Base-by-base conservation (phyloP, 176 grass and related monocot species). In the Oryza australiensis region DNA sequence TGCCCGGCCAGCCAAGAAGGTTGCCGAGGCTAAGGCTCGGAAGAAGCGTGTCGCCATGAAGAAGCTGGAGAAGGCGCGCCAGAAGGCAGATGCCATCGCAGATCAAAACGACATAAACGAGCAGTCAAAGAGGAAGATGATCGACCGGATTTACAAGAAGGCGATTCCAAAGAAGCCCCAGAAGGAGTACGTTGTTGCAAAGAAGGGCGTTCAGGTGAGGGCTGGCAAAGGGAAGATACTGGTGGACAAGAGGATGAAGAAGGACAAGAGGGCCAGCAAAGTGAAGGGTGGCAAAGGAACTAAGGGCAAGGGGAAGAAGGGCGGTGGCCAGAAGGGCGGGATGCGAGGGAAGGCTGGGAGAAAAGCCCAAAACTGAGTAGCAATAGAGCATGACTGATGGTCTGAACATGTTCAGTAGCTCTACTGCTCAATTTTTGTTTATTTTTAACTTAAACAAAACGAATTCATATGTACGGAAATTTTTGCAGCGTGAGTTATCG, bases 121-220 rank as follows among this genome's bases (percentile, higher is more conserved):
- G 64, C 82, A 10, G 37, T 93, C 93, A 34, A 95, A 99, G 89
- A 82, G 80, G 5, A 99, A 99, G 80, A 99, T 99, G 91, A 99
- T 99, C 0, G 91, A 99, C 71, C 85, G 65, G 73, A 64, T 99
- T 55, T 99, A 95, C 89, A 91, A 73, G 80, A 99, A 95, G 89
- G 96, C 96, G 1, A 67, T 85, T 9, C 89, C 96, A 15, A 99
- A 95, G 89, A 93, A 78, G 43, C 93, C 96, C 26, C 80, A 92
- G 64, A 94, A 94, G 83, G 96, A 99, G 77, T 99, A 99, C 0
- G 96, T 99, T 12, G 96, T 95, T 26, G 96, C 93, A 1, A 99
- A 94, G 87, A 99, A 99, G 80, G 93, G 93, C 0, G 96, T 99
- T 65, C 66, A 76, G 64, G 46, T 95, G 59, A 86, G 95, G 59